Percentiles rank a stretch among this genome's conserved stretches.
These are phyloP conservation scores for Penicillium atrosanguineum DNA, from an alignment of 495 filamentous ascomycete genomes.

Conservation along the genomic window DNA sequence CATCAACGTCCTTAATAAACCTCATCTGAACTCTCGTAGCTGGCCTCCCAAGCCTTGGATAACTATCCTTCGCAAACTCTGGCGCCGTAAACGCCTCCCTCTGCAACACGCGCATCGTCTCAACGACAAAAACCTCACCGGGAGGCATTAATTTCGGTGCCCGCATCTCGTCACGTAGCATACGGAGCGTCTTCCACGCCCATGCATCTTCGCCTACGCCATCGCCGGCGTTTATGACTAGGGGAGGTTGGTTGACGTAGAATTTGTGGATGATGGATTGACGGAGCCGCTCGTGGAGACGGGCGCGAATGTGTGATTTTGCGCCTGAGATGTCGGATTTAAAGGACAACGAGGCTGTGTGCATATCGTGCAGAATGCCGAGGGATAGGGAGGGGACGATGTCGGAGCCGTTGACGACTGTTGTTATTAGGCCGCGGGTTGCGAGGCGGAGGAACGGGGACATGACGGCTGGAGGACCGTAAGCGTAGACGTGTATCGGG, in stretches of 20 bases:
- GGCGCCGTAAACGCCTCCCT: constrained; percentile 52
- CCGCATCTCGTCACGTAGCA: constrained; percentile 65
- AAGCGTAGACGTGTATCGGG: constrained; percentile 76
- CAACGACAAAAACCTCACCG: constrained; percentile 72
- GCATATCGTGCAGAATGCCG: constrained; percentile 73
- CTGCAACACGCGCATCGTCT: constrained; percentile 59
- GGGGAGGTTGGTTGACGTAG: constrained; percentile 45
- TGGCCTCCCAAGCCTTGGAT: constrained; percentile 53
- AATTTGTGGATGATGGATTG: constrained; percentile 46
- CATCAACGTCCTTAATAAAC: constrained; percentile 64
- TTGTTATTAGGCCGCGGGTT: constrained; percentile 74
- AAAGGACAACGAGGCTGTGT: constrained; percentile 67
- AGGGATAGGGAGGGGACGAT: constrained; percentile 72
- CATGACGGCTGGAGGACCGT: constrained; percentile 71
- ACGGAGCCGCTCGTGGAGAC: constrained; percentile 63
- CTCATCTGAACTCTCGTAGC: constrained; percentile 64
- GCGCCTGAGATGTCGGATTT: constrained; percentile 65
- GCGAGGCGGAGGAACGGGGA: constrained; percentile 68
- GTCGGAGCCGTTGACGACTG: constrained; percentile 69
- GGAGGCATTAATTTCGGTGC: constrained; percentile 70
- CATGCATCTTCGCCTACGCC: constrained; percentile 64
- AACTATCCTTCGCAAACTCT: constrained; percentile 27
- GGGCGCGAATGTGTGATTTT: constrained; percentile 60
- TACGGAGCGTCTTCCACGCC: constrained; percentile 67
- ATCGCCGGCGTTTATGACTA: constrained; percentile 42